phyloP scores from a whole-genome alignment of 768 basidiomycete genomes.

The Suillus plorans region DNA sequence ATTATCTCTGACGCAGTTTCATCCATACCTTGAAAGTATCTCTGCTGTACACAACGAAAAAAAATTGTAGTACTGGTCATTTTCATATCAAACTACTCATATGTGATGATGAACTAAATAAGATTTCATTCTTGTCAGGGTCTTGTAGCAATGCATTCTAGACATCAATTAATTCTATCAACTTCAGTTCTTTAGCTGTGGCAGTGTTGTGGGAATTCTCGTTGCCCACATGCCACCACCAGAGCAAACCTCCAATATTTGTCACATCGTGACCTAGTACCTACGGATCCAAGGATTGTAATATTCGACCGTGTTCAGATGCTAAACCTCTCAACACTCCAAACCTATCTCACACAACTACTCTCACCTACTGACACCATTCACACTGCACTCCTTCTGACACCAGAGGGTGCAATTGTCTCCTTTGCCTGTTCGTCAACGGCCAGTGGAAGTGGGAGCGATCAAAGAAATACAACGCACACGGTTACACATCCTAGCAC shows the following conservation, averaged over 20 bases:
- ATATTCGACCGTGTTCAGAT: constrained; percentile 33
- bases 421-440: constrained; percentile 58
- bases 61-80: too few relatives aligned
- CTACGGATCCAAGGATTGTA: background rate
- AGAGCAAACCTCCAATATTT: background rate
- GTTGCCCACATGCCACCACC: background rate
- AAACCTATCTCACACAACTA: constrained; percentile 62
- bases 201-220: background rate
- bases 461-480: background rate
- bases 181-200: background rate
- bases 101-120: too few relatives aligned
- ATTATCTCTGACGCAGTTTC: background rate
- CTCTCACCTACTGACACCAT: constrained; percentile 52
- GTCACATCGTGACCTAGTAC: background rate
- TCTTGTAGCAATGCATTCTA: too few relatives aligned
- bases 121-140: too few relatives aligned
- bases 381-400: constrained; percentile 72
- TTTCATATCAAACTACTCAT: too few relatives aligned
- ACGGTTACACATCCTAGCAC: background rate
- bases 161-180: too few relatives aligned
- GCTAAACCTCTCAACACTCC: constrained; percentile 69
- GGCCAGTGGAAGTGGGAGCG: constrained; percentile 1
- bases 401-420: constrained; percentile 72
- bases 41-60: too few relatives aligned
- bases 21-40: too few relatives aligned